A percentile compares a stretch with the other conserved stretches of the same genome.
These are phyloP conservation scores for Fistulinella cinereoalba DNA, from an alignment of 1,284 basidiomycete species.

Conservation along the genomic window DNA sequence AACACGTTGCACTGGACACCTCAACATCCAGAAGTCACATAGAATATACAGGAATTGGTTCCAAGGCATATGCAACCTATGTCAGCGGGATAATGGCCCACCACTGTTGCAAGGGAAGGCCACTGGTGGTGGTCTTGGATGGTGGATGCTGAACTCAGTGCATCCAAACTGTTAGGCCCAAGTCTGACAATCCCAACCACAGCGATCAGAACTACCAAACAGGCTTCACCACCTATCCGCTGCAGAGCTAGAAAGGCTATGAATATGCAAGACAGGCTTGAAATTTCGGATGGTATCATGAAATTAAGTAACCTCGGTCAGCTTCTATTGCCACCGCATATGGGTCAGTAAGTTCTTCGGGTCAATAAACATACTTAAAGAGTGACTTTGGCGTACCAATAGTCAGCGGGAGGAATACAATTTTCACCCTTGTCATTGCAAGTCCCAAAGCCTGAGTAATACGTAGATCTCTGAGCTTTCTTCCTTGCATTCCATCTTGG, in stretches of 20 bases:
- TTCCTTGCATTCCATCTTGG: background rate
- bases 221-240: too few species aligned
- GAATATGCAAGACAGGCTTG: too few species aligned
- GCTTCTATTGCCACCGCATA: constrained; percentile 18
- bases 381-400: background rate
- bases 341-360: constrained; percentile 13
- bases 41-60: background rate
- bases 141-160: background rate
- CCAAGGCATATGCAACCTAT: background rate
- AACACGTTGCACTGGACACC: background rate
- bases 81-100: background rate
- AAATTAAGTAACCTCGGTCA: too few species aligned
- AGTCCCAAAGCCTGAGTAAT: background rate
- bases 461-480: background rate
- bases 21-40: background rate
- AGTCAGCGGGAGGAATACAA: constrained; percentile 15
- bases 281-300: too few species aligned
- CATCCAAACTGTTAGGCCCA: background rate
- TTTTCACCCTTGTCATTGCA: constrained; percentile 8
- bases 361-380: background rate
- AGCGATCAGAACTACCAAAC: too few species aligned
- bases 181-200: too few species aligned
- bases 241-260: too few species aligned
- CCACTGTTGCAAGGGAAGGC: too few species aligned
- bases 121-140: too few species aligned